Conservation (phyloP, 257 asterid genomes). For the Petunia axillaris region DNA sequence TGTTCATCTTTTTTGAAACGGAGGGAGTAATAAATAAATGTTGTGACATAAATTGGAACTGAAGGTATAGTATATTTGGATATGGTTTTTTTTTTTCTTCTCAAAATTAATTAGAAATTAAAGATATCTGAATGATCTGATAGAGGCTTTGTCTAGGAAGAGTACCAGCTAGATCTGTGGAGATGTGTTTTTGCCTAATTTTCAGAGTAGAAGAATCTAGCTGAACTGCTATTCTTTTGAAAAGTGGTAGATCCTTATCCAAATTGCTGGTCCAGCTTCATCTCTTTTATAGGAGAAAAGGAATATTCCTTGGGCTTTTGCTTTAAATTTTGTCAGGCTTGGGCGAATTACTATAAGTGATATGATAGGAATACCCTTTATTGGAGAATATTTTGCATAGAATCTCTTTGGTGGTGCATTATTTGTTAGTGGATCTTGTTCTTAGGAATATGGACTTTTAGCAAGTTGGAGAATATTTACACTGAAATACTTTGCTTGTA, state of each 20-base stretch:
- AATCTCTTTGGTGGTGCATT: conserved; percentile 10
- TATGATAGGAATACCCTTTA: not conserved
- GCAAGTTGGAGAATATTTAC: conserved; percentile 19
- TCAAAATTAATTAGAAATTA: not conserved
- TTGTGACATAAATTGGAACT: too few relatives aligned
- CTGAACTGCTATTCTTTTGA: not conserved
- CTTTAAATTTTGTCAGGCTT: conserved; percentile 16
- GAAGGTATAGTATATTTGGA: not conserved
- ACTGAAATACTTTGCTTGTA: not conserved
- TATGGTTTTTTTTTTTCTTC: not conserved
- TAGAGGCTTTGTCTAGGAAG: not conserved
- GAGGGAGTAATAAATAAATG: too few relatives aligned
- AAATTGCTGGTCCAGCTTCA: conserved; percentile 14
- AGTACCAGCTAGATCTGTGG: not conserved
- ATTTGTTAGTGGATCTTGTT: not conserved
- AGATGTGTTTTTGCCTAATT: not conserved
- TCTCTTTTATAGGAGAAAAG: not conserved
- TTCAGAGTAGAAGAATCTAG: not conserved
- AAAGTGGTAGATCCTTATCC: not conserved
- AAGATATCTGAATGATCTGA: not conserved
- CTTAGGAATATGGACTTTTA: not conserved
- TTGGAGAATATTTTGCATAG: conserved; percentile 15
- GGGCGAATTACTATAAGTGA: not conserved
- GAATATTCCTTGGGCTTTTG: not conserved
- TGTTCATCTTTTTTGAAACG: too few relatives aligned